These are phyloP conservation scores for Luffa aegyptiaca DNA, from an alignment of 306 rosid species.

Conservation along the genomic window DNA sequence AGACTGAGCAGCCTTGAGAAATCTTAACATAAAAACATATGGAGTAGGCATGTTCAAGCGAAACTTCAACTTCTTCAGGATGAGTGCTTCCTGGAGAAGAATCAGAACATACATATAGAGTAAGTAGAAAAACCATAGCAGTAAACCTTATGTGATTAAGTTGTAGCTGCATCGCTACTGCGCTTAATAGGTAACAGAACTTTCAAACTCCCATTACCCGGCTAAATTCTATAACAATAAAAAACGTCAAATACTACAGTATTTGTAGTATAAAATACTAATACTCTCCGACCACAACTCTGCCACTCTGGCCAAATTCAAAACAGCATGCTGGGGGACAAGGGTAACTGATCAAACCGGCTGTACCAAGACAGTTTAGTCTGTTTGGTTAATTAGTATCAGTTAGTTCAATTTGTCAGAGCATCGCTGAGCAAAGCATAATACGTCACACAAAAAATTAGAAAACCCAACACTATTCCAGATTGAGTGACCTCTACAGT, in stretches of 20 bases:
- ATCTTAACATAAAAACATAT: slow-evolving; percentile 84
- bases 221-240: not conserved
- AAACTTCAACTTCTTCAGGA: slow-evolving; percentile 65
- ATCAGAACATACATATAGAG: slow-evolving; percentile 3
- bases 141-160: not conserved
- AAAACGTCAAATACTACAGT: not conserved
- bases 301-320: not conserved
- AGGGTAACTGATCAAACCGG: not conserved
- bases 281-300: not conserved
- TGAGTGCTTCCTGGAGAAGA: slow-evolving; percentile 59
- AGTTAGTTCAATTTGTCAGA: not conserved
- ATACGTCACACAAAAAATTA: not conserved
- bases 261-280: not conserved
- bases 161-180: not conserved
- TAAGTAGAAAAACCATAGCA: not conserved
- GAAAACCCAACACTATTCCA: not conserved
- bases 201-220: not conserved
- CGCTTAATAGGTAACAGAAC: not conserved
- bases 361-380: not conserved
- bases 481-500: not conserved
- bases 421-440: not conserved
- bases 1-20: slow-evolving; percentile 85
- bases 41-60: slow-evolving; percentile 76
- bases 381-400: not conserved
- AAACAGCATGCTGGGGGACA: not conserved